Conservation (phyloP, 78 protist species). For the Blattamonas nauphoetae region DNA sequence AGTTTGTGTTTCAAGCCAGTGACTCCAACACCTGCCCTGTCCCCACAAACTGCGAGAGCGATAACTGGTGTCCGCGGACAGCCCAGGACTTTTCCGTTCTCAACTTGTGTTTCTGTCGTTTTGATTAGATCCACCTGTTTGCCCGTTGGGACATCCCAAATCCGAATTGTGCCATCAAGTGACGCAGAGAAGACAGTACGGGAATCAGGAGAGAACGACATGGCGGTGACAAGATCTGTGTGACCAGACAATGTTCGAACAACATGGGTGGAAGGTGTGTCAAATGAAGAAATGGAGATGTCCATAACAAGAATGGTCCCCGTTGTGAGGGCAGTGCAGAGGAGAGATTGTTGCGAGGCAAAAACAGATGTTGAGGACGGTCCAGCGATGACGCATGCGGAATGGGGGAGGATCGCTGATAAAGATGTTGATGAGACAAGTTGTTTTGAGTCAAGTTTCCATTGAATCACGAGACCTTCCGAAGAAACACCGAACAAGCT, state of each 20-base stretch:
- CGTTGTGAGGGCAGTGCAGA: neutral
- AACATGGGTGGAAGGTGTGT: neutral
- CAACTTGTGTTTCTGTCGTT: neutral
- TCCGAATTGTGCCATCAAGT: slow-evolving; percentile 11
- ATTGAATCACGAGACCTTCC: neutral
- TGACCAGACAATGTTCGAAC: neutral
- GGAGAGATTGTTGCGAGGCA: neutral
- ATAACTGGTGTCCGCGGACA: no score
- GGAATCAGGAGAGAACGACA: neutral
- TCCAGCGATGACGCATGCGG: neutral
- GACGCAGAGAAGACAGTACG: slow-evolving; percentile 11
- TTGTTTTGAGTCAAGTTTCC: neutral
- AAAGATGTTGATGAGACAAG: neutral
- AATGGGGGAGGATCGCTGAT: neutral
- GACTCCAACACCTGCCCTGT: neutral
- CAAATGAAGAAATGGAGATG: neutral
- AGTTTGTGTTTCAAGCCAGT: neutral
- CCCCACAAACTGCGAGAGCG: no score
- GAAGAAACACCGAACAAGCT: neutral
- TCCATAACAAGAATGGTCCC: neutral
- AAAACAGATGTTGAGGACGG: neutral
- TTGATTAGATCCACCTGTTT: neutral
- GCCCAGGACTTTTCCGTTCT: neutral
- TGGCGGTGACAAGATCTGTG: neutral
- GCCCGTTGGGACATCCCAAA: slow-evolving; percentile 16